Conservation (phyloP, 2,329 filamentous ascomycete genomes). For the Claviceps humidiphila region DNA sequence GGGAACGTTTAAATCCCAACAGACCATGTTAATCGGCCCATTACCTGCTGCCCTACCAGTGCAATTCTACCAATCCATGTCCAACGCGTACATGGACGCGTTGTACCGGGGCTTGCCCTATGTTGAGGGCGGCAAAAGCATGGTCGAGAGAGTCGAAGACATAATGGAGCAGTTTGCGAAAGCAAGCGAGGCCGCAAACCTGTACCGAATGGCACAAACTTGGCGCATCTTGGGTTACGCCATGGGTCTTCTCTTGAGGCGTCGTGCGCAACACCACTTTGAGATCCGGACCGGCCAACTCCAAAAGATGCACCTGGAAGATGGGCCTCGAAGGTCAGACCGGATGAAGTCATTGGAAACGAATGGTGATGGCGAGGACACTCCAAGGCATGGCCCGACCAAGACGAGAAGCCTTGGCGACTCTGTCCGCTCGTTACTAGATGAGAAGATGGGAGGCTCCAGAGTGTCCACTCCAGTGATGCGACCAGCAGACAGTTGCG, state of each 20-base stretch:
- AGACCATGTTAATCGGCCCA: conserved; percentile 49
- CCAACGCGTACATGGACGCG: conserved; percentile 41
- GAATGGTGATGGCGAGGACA: conserved; percentile 22
- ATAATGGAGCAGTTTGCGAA: conserved; percentile 45
- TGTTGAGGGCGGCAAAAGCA: conserved; percentile 19
- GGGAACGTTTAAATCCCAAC: conserved; percentile 43
- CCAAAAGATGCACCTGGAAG: conserved; percentile 19
- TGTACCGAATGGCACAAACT: conserved; percentile 49
- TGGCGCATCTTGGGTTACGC: conserved; percentile 49
- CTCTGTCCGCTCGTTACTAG: conserved; percentile 31
- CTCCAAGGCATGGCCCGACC: conserved; percentile 20
- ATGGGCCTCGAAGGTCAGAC: conserved; percentile 14
- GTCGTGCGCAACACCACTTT: conserved; percentile 44
- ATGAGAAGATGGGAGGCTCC: conserved; percentile 47
- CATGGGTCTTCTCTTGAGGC: conserved; percentile 38
- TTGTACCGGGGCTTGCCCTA: conserved; percentile 35
- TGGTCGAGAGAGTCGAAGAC: conserved; percentile 32
- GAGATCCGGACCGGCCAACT: conserved; percentile 32
- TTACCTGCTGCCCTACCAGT: conserved; percentile 38
- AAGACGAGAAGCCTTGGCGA: conserved; percentile 17
- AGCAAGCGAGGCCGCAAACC: conserved; percentile 41
- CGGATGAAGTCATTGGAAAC: conserved; percentile 14
- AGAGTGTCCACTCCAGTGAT: conserved; percentile 48
- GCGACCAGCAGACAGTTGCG: conserved; percentile 31
- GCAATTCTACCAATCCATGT: conserved; percentile 41